These are phyloP conservation scores for Stachybotrys chlorohalonatus DNA, from an alignment of 2,329 filamentous ascomycete species.

Conservation along the genomic window DNA sequence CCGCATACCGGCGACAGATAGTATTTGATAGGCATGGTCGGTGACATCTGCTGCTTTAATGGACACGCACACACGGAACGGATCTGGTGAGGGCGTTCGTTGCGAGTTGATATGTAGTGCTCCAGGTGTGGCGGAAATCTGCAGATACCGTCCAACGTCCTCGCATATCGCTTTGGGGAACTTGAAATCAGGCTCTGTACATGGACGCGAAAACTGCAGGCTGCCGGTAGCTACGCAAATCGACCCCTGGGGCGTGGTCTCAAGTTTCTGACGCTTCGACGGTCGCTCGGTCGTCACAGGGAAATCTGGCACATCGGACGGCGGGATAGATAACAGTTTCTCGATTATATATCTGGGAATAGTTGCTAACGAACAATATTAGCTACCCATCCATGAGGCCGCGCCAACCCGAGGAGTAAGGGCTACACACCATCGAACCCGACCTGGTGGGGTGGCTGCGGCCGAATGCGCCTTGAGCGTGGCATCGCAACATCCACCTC, in stretches of 20 bases:
- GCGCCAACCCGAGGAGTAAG: background rate
- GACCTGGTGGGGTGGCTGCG: constrained; percentile 3
- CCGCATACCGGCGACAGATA: constrained; percentile 4
- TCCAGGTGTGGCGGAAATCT: constrained; percentile 6
- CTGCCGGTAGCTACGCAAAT: constrained; percentile 16
- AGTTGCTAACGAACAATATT: constrained; percentile 13
- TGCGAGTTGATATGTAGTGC: constrained; percentile 1
- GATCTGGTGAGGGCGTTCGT: constrained; percentile 2
- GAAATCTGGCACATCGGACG: constrained; percentile 4
- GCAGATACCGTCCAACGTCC: constrained; percentile 12
- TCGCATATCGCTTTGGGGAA: constrained; percentile 4
- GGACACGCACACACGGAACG: constrained; percentile 8
- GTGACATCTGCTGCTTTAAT: constrained; percentile 13
- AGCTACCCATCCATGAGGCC: background rate
- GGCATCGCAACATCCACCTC: background rate
- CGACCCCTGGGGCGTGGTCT: constrained; percentile 4
- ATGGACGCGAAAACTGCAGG: constrained; percentile 17
- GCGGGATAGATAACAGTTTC: constrained; percentile 6
- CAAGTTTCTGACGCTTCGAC: constrained; percentile 21
- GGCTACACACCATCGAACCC: constrained; percentile 15
- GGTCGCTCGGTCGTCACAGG: constrained; percentile 10
- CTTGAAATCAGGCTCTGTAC: constrained; percentile 5
- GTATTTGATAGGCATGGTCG: constrained; percentile 8
- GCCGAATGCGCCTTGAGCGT: background rate
- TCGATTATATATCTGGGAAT: constrained; percentile 10